Evolutionary conservation across 129 eudicot genomes (phyloP).

Genomic region (Flaveria brownii): DNA sequence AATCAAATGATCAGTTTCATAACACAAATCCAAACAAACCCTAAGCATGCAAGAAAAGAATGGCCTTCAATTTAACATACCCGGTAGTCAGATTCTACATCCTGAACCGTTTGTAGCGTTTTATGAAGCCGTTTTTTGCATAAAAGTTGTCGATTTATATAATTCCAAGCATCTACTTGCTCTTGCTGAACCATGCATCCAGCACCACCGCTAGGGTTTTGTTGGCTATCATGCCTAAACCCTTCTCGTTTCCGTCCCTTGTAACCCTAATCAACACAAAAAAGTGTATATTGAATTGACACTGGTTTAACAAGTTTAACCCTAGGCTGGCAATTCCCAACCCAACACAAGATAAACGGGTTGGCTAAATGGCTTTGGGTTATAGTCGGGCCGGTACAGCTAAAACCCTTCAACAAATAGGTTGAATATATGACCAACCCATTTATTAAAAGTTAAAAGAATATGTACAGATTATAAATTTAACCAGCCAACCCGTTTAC

Average conservation of each 20-base stretch:
- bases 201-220: constrained; percentile 30
- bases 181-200: constrained; percentile 66
- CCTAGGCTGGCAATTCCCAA: not conserved
- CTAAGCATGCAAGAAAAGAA: constrained; percentile 6
- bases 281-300: not conserved
- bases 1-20: not conserved
- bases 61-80: constrained; percentile 39
- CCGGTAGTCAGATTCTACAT: constrained; percentile 60
- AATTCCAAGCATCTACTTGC: constrained; percentile 81
- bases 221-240: constrained; percentile 41
- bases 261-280: constrained; percentile 46
- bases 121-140: constrained; percentile 45
- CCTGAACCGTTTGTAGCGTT: constrained; percentile 37
- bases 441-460: not conserved
- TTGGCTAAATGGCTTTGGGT: not conserved
- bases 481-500: not conserved
- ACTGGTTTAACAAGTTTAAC: not conserved
- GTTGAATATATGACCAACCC: not conserved
- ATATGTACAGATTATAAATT: not conserved
- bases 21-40: constrained; percentile 5
- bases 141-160: constrained; percentile 54
- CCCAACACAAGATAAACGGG: not conserved
- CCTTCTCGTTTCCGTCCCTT: constrained; percentile 66
- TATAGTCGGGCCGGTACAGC: not conserved
- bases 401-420: not conserved